Conservation (phyloP, 2,329 filamentous ascomycete genomes). For the Penicillium sp. region DNA sequence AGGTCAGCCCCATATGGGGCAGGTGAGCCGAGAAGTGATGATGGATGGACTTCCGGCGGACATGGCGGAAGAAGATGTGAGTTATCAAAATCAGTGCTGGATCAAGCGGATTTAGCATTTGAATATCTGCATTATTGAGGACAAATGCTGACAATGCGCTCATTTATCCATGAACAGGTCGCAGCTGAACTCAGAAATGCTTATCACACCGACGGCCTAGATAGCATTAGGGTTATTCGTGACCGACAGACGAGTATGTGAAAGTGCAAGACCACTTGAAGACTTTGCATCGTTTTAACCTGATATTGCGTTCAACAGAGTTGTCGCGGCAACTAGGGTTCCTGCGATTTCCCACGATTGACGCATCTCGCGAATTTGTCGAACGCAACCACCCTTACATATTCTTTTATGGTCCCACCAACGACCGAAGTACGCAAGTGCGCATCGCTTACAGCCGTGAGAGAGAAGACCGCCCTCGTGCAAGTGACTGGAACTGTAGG, state of each 20-base stretch:
- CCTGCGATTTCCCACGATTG: slow-evolving; percentile 53
- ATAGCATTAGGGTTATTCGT: slow-evolving; percentile 59
- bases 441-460: slow-evolving; percentile 57
- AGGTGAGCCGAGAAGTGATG: slow-evolving; percentile 52
- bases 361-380: slow-evolving; percentile 54
- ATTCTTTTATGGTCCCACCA: slow-evolving; percentile 50
- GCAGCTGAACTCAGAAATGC: slow-evolving; percentile 54
- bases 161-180: slow-evolving; percentile 48
- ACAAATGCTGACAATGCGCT: background rate
- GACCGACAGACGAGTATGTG: slow-evolving; percentile 57
- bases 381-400: slow-evolving; percentile 54
- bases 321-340: slow-evolving; percentile 58
- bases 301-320: slow-evolving; percentile 39
- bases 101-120: background rate
- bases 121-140: background rate
- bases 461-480: slow-evolving; percentile 51
- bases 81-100: slow-evolving; percentile 23
- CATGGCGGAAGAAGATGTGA: slow-evolving; percentile 54
- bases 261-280: background rate
- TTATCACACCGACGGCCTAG: slow-evolving; percentile 53
- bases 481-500: slow-evolving; percentile 58
- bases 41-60: slow-evolving; percentile 52
- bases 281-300: background rate
- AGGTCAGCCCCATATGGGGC: slow-evolving; percentile 40
- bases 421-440: slow-evolving; percentile 46